phyloP scores from a whole-genome alignment of 805 yeast species.

The Kuraishia borneana region DNA sequence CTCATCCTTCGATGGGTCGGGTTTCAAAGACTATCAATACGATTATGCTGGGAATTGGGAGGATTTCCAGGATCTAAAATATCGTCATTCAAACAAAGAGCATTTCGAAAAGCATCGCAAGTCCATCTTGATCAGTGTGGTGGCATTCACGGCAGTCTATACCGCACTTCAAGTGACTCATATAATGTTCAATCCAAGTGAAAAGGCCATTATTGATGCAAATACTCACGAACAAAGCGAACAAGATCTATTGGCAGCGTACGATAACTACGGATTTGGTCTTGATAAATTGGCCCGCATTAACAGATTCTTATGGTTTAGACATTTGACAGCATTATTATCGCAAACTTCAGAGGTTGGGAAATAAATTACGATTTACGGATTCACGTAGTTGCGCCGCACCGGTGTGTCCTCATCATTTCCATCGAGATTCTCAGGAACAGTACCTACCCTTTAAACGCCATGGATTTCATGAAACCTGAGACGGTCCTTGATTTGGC shows the following conservation, averaged over 20 bases:
- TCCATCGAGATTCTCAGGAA: too few relatives aligned
- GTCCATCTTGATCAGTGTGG: conserved; percentile 14
- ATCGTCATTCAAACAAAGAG: conserved; percentile 7
- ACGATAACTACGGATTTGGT: conserved; percentile 42
- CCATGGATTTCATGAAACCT: conserved; percentile 82
- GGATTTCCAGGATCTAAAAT: conserved; percentile 31
- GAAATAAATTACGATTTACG: neutral
- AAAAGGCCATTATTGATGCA: conserved; percentile 19
- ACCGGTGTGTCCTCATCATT: too few relatives aligned
- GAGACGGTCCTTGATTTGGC: conserved; percentile 68
- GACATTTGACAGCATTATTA: conserved; percentile 15
- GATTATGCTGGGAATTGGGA: conserved; percentile 62
- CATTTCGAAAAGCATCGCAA: conserved; percentile 15
- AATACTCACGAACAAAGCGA: conserved; percentile 28
- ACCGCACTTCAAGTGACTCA: conserved; percentile 18
- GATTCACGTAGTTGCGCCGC: too few relatives aligned
- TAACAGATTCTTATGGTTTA: conserved; percentile 46
- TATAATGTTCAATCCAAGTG: conserved; percentile 20
- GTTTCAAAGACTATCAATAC: conserved; percentile 22
- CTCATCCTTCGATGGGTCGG: conserved; percentile 1
- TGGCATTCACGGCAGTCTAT: conserved; percentile 15
- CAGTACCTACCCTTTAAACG: too few relatives aligned
- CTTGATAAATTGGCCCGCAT: conserved; percentile 36
- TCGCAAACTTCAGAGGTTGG: neutral
- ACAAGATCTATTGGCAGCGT: conserved; percentile 27